Evolutionary conservation across 768 basidiomycete species (phyloP), one percentile per base, ranked within the genome.

Genomic region (Xerocomus spinulosus): DNA sequence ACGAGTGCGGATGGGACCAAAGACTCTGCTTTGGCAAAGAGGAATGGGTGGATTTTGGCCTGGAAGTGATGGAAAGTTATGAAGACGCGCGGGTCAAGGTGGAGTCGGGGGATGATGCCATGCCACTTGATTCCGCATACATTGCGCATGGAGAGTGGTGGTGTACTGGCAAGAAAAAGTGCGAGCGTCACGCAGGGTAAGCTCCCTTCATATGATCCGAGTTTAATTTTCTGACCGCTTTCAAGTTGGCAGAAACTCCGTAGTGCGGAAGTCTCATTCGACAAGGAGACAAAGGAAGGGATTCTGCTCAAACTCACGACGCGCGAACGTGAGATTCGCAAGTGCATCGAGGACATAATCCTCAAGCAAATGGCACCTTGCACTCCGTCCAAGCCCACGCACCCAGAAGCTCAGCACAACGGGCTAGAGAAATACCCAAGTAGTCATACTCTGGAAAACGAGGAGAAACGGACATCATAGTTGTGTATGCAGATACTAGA

Each of bases 1-100:
- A 79, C 15, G 79, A 81, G 56, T 96, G 92, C 66, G 92, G 93
- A 5, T 93, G 92, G 83, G 92, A 96, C 64, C 82, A 84, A 57
- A 75, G 92, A 25, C 72, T 96, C 20, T 86, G 86, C 50, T 83
- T 85, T 61, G 84, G 84, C n/a, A 87, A 91, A 39, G 81, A 83
- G 48, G 87, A 89, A 61, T 90, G 81, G 73, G 75, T 69, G 30
- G 85, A 84, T 41, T 85, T 82, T 64, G 85, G 81, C 9, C 70
- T 68, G 3, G 78, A 76, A 14, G 85, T 83, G 21, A 56, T 88
- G 57, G 83, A 89, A 60, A 83, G 81, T 56, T 89, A 90, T 52
- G 83, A 82, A 26, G 70, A 73, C 42, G 70, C 64, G 12, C 72
- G 73, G 36, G 60, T 60, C 24, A 71, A 72, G 48, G 47, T 43